Evolutionary conservation across 2,329 filamentous ascomycete species (phyloP), one percentile per base, ranked within the genome.

Genomic region (Colletotrichum sp.): DNA sequence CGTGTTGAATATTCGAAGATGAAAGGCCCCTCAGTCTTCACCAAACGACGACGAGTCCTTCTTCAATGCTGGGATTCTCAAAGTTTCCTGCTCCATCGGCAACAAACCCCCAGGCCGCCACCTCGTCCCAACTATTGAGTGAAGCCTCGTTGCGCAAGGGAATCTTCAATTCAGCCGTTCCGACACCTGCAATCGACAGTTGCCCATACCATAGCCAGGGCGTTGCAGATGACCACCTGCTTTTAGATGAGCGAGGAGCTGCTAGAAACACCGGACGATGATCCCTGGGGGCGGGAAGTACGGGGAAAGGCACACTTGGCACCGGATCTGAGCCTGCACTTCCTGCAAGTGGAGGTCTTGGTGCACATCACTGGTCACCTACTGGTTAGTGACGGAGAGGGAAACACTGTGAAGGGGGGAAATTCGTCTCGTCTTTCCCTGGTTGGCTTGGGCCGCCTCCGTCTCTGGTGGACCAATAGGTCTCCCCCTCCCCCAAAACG

Each of bases 381-480:
- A 39, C 36, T 39, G 16, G 16, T 18, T 9, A 44, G 36, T 48
- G n/a, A 48, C n/a, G 6, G 44, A 48, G 44, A 48, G 12, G 44
- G n/a, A 13, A 48, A 48, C 16, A 39, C 36, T 44, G 36, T 44
- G 39, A n/a, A 18, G 44, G 44, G 44, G 44, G 18, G 39, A n/a
- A n/a, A 48, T 48, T 48, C 39, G 39, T 48, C 63, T 73, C 39
- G 55, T 63, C 72, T 72, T 63, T 24, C 67, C 30, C 39, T 22
- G 36, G 57, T 26, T 73, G 44, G 70, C 69, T 68, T 75, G 39
- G 69, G 26, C 73, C 69, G 68, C 63, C 63, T 34, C 68, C 24
- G 67, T 48, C 18, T 48, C 18, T 48, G 39, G 39, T 48, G 39
- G 39, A 48, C 6, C 52, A 26, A 69, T 73, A 64, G 73, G 24